phyloP scores from a whole-genome alignment of 257 asterid genomes.

The Scutellaria minor region DNA sequence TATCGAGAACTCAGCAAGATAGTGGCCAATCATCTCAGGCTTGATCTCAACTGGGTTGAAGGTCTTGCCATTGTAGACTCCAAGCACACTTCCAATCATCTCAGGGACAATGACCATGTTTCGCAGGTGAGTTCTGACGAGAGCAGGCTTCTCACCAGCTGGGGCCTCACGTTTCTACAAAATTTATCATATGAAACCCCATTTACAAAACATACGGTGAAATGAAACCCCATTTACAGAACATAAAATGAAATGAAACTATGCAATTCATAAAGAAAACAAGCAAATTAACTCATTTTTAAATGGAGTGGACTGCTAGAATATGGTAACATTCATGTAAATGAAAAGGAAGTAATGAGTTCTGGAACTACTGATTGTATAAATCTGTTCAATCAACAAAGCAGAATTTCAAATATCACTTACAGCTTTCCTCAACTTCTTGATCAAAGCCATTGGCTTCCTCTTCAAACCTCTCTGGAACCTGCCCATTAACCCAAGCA shows the following conservation, averaged over 20 bases:
- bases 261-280: background rate
- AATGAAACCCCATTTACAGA: no score
- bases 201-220: background rate
- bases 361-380: background rate
- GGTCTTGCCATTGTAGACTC: constrained; percentile 83
- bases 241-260: background rate
- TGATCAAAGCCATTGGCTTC: constrained; percentile 85
- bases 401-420: constrained; percentile 23
- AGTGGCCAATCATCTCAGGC: constrained; percentile 88
- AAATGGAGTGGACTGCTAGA: no score
- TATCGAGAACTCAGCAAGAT: constrained; percentile 83
- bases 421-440: constrained; percentile 79
- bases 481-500: constrained; percentile 42
- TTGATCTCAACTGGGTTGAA: constrained; percentile 84
- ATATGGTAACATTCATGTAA: no score
- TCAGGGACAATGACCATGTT: constrained; percentile 90
- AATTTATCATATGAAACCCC: background rate
- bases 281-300: no score
- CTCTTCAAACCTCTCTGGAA: constrained; percentile 82
- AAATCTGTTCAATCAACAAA: background rate
- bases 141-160: constrained; percentile 78
- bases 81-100: constrained; percentile 88
- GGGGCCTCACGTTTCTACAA: constrained; percentile 70
- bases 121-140: constrained; percentile 75
- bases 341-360: background rate